These are phyloP conservation scores for Pseudogymnoascus sp. DNA, from an alignment of 2,329 filamentous ascomycete genomes.

Conservation along the genomic window DNA sequence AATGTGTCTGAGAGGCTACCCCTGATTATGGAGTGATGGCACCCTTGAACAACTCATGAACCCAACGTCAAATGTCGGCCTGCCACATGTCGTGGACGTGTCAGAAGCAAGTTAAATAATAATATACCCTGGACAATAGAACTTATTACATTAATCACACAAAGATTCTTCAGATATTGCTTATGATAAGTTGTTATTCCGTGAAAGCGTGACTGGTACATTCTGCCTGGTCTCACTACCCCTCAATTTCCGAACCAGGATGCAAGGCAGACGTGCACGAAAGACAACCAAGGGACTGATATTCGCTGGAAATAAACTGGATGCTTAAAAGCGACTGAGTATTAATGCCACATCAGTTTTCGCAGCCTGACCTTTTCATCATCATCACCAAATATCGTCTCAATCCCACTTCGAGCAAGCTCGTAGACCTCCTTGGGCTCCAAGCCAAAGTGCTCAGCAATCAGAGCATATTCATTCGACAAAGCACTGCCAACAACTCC, in stretches of 20 bases:
- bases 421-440: slow-evolving; percentile 38
- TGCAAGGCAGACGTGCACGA: not conserved
- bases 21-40: not conserved
- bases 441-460: slow-evolving; percentile 62
- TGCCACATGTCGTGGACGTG: not conserved
- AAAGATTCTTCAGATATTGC: not conserved
- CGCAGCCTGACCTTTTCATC: slow-evolving; percentile 53
- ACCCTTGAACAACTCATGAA: not conserved
- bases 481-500: slow-evolving; percentile 71
- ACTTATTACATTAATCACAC: not conserved
- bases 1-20: not conserved
- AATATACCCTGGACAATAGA: not conserved
- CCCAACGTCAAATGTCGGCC: not conserved
- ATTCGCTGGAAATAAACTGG: not conserved
- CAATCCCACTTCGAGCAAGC: slow-evolving; percentile 54
- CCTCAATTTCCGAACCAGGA: not conserved
- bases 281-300: not conserved
- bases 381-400: slow-evolving; percentile 59
- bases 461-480: slow-evolving; percentile 70
- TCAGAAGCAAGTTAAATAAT: not conserved
- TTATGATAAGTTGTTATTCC: not conserved
- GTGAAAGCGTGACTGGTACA: not conserved
- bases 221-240: not conserved
- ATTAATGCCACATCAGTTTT: slow-evolving; percentile 39
- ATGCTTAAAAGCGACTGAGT: too few species aligned